A percentile compares a stretch with the other conserved stretches of the same genome.
phyloP scores from a whole-genome alignment of 73 alveolate species.

The Tetrahymena borealis region DNA sequence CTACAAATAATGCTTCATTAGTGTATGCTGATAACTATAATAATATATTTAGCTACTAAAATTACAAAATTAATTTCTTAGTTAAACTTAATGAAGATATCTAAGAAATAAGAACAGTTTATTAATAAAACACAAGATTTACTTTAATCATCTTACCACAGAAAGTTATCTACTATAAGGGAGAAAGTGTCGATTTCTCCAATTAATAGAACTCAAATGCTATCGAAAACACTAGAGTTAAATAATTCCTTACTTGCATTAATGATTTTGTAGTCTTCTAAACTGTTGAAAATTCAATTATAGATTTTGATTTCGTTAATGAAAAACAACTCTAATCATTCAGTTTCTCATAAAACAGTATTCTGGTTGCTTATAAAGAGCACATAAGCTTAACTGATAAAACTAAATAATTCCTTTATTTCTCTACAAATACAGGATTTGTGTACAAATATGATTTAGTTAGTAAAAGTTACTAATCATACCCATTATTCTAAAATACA shows the following conservation, averaged over 20 bases:
- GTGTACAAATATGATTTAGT: not conserved
- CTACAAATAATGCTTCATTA: not conserved
- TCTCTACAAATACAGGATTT: not conserved
- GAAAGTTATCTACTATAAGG: not conserved
- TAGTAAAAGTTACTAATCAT: not conserved
- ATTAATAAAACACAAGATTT: not conserved
- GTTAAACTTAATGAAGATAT: no score
- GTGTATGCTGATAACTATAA: not conserved
- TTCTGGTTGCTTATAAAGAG: not conserved
- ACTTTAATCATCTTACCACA: not conserved
- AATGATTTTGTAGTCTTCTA: not conserved
- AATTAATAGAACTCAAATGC: not conserved
- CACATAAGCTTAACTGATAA: not conserved
- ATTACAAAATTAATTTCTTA: not conserved
- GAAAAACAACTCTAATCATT: not conserved
- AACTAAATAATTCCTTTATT: no score
- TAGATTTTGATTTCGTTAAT: not conserved
- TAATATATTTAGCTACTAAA: no score
- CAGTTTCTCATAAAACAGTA: not conserved
- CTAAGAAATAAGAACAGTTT: not conserved
- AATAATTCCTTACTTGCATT: not conserved
- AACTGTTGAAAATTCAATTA: not conserved
- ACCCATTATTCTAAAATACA: not conserved
- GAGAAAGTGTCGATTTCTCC: not conserved
- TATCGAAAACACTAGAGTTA: no score